Evolutionary conservation across 1,284 basidiomycete genomes (phyloP), one percentile per base, ranked within the genome.

Genomic region (Termitomyces sp.): DNA sequence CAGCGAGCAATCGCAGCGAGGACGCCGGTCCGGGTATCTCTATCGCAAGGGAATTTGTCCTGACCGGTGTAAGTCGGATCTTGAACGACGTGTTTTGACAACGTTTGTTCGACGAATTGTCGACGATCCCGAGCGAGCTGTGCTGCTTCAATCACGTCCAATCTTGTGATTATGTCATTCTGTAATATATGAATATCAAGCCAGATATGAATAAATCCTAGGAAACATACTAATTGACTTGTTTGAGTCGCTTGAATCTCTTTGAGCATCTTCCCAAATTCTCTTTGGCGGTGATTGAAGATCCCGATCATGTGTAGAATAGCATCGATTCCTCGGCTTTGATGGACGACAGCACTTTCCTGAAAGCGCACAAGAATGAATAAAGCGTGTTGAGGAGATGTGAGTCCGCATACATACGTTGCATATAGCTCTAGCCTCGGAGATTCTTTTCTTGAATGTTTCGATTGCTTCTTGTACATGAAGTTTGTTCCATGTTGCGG

Each of bases 41-140:
- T 28, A 24, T 55, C 58, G 19, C 58, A 59, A 11, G 58, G 53
- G 5, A 28, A 18, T 37, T 59, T 57, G 10, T 52, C 55, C 45
- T 59, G 55, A 7, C 35, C 41, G 18, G 24, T 44, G 21, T 59
- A 55, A 21, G 53, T 49, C 18, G 57, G 41, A 28, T 55, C 48
- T n/a, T 11, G 40, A 13, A 55, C 46, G n/a, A 46, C 37, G 16
- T 50, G 46, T 28, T 13, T 33, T 21, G 43, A 40, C 11, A 47
- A 37, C 45, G 34, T 55, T 1, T 50, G 19, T 13, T 19, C 16
- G 19, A 57, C 43, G 9, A 48, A 52, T 33, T 33, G 31, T 30
- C 46, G 47, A 31, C 56, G 42, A 10, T 46, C 18, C 7, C 35
- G 33, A 5, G 21, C 16, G n/a, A n/a, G n/a, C n/a, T n/a, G n/a